Evolutionary conservation across 2,329 filamentous ascomycete species (phyloP).

Genomic region (Aspergillus jensenii): DNA sequence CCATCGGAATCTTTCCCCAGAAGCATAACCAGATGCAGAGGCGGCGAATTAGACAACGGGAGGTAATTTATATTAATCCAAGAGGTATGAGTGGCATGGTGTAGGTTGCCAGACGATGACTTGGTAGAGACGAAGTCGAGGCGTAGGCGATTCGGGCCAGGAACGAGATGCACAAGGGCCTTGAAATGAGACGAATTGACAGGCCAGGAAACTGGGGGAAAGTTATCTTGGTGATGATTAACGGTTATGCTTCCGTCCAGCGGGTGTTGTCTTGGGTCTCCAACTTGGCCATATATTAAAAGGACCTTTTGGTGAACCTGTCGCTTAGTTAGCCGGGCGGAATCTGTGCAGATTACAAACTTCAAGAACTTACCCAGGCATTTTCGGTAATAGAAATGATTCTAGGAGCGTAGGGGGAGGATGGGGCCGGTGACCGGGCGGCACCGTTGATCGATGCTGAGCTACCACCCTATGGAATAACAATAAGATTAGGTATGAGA

Average conservation of each 20-base stretch:
- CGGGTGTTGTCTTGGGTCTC: constrained; percentile 65
- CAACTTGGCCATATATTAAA: constrained; percentile 77
- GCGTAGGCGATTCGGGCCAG: constrained; percentile 82
- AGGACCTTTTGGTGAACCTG: constrained; percentile 91
- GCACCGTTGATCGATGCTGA: constrained; percentile 33
- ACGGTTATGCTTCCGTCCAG: constrained; percentile 79
- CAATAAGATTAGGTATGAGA: not conserved
- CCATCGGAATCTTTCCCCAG: constrained; percentile 83
- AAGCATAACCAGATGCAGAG: constrained; percentile 84
- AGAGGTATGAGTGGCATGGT: constrained; percentile 70
- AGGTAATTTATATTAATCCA: constrained; percentile 85
- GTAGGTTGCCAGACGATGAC: constrained; percentile 62
- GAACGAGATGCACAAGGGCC: constrained; percentile 82
- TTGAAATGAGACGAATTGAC: constrained; percentile 91
- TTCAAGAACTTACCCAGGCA: constrained; percentile 70
- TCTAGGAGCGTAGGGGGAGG: constrained; percentile 77
- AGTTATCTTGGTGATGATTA: constrained; percentile 78
- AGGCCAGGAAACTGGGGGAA: constrained; percentile 82
- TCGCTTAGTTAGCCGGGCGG: not conserved
- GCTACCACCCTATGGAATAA: constrained; percentile 33
- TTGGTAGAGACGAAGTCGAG: constrained; percentile 88
- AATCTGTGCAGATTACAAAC: not conserved
- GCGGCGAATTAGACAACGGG: constrained; percentile 73
- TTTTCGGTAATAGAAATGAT: constrained; percentile 77
- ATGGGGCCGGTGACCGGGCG: constrained; percentile 56